Conservation (phyloP, 1,139 yeast species). For the Magnusiomyces tetraspermus region DNA sequence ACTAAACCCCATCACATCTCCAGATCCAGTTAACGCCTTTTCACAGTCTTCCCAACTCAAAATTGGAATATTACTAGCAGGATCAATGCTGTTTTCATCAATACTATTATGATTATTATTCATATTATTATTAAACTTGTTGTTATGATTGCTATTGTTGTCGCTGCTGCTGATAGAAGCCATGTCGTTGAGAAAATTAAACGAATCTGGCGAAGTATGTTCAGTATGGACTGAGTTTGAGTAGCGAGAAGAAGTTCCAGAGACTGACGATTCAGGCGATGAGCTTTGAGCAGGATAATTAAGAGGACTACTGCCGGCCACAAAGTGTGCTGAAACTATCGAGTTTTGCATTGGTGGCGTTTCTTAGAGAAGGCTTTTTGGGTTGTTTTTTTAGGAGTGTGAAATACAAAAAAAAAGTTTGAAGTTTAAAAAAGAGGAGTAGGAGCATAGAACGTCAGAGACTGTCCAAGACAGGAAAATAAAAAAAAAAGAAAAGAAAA, state of each 20-base stretch:
- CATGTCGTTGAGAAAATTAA: not conserved
- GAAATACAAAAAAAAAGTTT: not conserved
- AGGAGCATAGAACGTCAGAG: too few relatives aligned
- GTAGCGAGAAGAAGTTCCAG: not conserved
- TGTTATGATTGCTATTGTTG: not conserved
- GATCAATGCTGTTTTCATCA: too few relatives aligned
- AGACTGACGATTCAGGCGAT: not conserved
- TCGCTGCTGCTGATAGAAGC: not conserved
- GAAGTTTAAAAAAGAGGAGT: too few relatives aligned
- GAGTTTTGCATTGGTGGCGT: not conserved
- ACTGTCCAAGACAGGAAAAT: too few relatives aligned
- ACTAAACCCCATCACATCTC: too few relatives aligned
- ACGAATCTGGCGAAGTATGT: not conserved
- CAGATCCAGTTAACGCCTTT: not conserved
- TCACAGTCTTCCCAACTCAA: constrained; percentile 3
- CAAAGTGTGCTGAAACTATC: not conserved
- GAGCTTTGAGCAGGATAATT: not conserved
- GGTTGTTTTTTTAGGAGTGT: not conserved
- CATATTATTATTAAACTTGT: not conserved
- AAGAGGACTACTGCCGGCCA: not conserved
- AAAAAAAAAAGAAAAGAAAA: too few relatives aligned
- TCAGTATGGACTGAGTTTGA: not conserved
- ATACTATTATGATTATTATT: not conserved
- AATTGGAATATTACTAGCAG: too few relatives aligned
- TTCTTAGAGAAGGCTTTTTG: too few relatives aligned